Evolutionary conservation across 352 stramenopile genomes (phyloP).

Genomic region (Phytopythium ostracodes): DNA sequence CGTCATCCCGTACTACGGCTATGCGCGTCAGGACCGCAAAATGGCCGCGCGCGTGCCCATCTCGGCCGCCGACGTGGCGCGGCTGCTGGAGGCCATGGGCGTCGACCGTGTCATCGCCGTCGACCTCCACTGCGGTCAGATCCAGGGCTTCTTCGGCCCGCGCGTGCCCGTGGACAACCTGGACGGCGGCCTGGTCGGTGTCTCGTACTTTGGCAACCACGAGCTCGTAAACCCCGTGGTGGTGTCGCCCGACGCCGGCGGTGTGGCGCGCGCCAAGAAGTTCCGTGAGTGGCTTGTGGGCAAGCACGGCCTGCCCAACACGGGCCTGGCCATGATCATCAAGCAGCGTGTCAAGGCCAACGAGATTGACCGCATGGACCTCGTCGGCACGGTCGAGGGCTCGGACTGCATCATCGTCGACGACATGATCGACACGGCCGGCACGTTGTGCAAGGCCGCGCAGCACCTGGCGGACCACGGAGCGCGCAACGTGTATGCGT

Average conservation of each 20-base stretch:
- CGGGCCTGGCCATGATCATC: conserved; percentile 99
- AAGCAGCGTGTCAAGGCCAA: conserved; percentile 98
- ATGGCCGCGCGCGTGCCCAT: conserved; percentile 97
- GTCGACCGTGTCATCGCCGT: conserved; percentile 87
- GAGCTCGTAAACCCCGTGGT: conserved; percentile 99
- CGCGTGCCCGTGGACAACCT: conserved; percentile 99
- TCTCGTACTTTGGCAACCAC: conserved; percentile 94
- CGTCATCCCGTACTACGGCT: conserved; percentile 96
- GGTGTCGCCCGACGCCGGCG: conserved; percentile 98
- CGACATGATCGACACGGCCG: conserved; percentile 99
- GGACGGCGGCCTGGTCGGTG: conserved; percentile 92
- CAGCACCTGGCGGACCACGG: conserved; percentile 96
- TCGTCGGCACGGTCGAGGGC: conserved; percentile 98
- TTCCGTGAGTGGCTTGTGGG: conserved; percentile 98
- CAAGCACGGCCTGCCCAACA: conserved; percentile 97
- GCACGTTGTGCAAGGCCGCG: conserved; percentile 97
- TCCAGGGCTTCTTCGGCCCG: conserved; percentile 98
- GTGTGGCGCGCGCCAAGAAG: conserved; percentile 99
- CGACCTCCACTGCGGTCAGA: conserved; percentile 86
- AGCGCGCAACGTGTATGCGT: conserved; percentile 98
- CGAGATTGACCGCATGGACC: conserved; percentile 98
- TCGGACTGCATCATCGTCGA: conserved; percentile 99
- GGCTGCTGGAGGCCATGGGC: conserved; percentile 84
- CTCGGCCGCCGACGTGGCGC: conserved; percentile 88
- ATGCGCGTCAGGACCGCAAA: conserved; percentile 90